Base-by-base conservation (phyloP, 129 eudicot species). In the Chrysanthemum lavandulifolium region DNA sequence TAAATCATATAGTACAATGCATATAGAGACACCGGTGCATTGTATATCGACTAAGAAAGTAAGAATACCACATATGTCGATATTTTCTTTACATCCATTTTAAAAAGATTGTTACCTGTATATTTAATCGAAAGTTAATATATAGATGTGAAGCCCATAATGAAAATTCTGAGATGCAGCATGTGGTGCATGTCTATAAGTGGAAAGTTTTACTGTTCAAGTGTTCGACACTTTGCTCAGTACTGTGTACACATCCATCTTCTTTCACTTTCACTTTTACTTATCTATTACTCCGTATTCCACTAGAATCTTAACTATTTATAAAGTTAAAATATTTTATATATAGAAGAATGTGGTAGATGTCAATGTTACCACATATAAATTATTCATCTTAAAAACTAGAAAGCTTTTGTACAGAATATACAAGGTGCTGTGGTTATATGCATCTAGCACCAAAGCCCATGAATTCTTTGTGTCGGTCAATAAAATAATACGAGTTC, bases 61-160 rank as follows among this genome's bases (percentile, higher is more conserved):
- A 50, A 50, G 54, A 13, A 50, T 50, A 31, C 36, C 36, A 3
- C 36, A 31, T 23, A 23, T 31, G 36, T 31, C 36, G 6, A 31
- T 0, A 36, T 36, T 36, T 36, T 36, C 57, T 52, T 12, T 52
- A 1, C 2, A 9, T 29, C 45, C 45, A 36, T 36, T 36, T 7
- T 36, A 14, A 16, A 21, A n/a, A 56, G 27, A 14, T 0, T 57
- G 6, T 12, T 64, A 23, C 21, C 21, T 19, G 25, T 23, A 40
- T 25, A 25, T 58, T 57, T 7, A 60, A 11, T 57, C 4, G 16
- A 40, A 69, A 53, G 58, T 53, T 12, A 62, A 69, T 57, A 15
- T 57, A 78, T 56, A 40, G 68, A 55, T 50, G 68, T 65, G 78
- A 78, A 55, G 73, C 69, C 82, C 82, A 78, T 78, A 49, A 65